phyloP scores from a whole-genome alignment of 345 rosid species.

The Pistacia atlantica region DNA sequence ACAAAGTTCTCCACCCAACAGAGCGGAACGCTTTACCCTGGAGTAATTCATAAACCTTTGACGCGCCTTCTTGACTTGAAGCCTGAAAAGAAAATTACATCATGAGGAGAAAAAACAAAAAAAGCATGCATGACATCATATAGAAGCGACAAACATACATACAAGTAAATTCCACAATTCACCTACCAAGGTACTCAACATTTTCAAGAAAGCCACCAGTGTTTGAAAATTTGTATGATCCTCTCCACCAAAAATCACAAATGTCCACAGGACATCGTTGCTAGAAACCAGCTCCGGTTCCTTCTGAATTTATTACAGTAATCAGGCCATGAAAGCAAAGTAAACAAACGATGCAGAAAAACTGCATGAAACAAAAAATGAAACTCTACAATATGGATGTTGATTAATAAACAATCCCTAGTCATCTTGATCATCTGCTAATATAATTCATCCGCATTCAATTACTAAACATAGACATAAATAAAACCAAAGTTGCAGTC shows the following conservation, averaged over 20 bases:
- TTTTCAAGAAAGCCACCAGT: slow-evolving; percentile 90
- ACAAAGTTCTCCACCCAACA: slow-evolving; percentile 92
- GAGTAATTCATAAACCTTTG: slow-evolving; percentile 87
- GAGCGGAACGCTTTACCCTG: slow-evolving; percentile 85
- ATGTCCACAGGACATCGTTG: slow-evolving; percentile 96
- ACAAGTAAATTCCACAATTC: slow-evolving; percentile 17
- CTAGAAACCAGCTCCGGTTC: slow-evolving; percentile 90
- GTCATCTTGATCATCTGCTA: neutral
- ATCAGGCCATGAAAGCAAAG: slow-evolving; percentile 5
- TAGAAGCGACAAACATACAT: slow-evolving; percentile 1
- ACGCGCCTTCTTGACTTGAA: slow-evolving; percentile 89
- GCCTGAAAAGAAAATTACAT: slow-evolving; percentile 58
- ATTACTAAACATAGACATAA: neutral
- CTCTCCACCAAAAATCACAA: slow-evolving; percentile 97
- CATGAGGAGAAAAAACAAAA: slow-evolving; percentile 10
- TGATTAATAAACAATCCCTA: neutral
- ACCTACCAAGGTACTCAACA: slow-evolving; percentile 93
- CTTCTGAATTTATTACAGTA: slow-evolving; percentile 49
- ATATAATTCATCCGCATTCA: neutral
- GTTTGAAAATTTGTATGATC: slow-evolving; percentile 96
- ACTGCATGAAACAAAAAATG: neutral
- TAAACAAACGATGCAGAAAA: neutral
- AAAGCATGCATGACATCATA: slow-evolving; percentile 12
- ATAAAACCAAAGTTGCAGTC: neutral
- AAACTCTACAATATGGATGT: neutral